A percentile compares a stretch with the other conserved stretches of the same genome.
Conservation (phyloP, 305 asterid species). For the Fraxinus platypoda region DNA sequence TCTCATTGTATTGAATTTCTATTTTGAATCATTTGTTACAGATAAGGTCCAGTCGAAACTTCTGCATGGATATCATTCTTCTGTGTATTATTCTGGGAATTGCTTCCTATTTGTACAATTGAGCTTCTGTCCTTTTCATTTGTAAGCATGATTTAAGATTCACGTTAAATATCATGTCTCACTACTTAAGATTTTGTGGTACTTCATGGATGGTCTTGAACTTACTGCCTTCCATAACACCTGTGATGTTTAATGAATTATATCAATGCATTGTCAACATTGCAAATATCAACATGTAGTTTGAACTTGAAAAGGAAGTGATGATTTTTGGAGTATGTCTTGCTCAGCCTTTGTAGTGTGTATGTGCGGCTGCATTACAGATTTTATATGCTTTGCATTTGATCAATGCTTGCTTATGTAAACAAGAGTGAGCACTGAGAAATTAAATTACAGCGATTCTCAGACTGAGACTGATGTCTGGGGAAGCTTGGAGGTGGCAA, state of each 20-base stretch:
- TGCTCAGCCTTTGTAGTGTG: neutral
- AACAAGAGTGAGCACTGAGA: neutral
- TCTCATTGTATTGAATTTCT: neutral
- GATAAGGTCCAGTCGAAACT: slow-evolving; percentile 66
- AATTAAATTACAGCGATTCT: neutral
- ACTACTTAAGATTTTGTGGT: neutral
- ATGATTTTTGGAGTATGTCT: neutral
- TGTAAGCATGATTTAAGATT: neutral
- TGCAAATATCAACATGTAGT: neutral
- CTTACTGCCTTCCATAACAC: neutral
- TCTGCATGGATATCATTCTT: slow-evolving; percentile 69
- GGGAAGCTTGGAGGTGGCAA: neutral
- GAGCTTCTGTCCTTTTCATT: slow-evolving; percentile 27
- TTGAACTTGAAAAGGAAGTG: neutral
- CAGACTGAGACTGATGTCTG: neutral
- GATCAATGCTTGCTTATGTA: neutral
- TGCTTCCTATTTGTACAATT: slow-evolving; percentile 76
- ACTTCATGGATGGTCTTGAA: neutral
- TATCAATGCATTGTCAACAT: neutral
- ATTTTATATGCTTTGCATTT: neutral
- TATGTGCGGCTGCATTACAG: neutral
- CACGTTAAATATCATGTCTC: neutral
- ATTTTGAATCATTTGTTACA: slow-evolving; percentile 24
- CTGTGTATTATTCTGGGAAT: slow-evolving; percentile 71
- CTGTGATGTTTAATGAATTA: neutral